Conservation (phyloP, 495 filamentous ascomycete species). For the Podospora pseudopauciseta region DNA sequence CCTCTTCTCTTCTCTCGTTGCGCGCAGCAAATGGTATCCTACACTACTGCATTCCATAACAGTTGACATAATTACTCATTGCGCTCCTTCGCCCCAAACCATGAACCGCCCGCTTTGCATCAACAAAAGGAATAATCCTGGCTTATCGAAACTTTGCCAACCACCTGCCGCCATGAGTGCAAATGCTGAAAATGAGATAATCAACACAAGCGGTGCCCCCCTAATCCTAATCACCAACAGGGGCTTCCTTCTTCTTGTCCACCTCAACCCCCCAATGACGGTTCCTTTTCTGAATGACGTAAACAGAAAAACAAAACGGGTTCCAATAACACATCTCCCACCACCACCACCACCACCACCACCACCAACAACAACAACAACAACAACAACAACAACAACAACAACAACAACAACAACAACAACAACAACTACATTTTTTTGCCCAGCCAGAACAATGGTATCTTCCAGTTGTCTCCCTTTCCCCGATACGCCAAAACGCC, state of each 20-base stretch:
- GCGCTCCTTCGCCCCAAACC: neutral
- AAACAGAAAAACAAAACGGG: neutral
- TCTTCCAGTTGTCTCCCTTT: slow-evolving; percentile 25
- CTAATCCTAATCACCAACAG: neutral
- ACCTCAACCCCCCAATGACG: neutral
- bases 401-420: too few relatives aligned
- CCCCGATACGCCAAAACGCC: slow-evolving; percentile 27
- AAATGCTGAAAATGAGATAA: neutral
- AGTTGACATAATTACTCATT: neutral
- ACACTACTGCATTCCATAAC: neutral
- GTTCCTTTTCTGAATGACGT: neutral
- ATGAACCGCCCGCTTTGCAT: neutral
- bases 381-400: too few relatives aligned
- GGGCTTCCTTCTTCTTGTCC: neutral
- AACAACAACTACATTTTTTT: neutral
- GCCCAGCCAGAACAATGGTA: slow-evolving; percentile 24
- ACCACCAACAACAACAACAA: too few relatives aligned
- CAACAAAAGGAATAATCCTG: neutral
- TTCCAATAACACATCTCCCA: neutral
- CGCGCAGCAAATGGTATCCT: slow-evolving; percentile 4
- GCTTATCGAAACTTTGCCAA: neutral
- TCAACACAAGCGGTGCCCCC: neutral
- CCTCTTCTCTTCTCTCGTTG: neutral
- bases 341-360: neutral
- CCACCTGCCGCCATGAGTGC: too few relatives aligned